Base-by-base conservation (phyloP, 257 asterid species). In the Voacanga thouarsii region DNA sequence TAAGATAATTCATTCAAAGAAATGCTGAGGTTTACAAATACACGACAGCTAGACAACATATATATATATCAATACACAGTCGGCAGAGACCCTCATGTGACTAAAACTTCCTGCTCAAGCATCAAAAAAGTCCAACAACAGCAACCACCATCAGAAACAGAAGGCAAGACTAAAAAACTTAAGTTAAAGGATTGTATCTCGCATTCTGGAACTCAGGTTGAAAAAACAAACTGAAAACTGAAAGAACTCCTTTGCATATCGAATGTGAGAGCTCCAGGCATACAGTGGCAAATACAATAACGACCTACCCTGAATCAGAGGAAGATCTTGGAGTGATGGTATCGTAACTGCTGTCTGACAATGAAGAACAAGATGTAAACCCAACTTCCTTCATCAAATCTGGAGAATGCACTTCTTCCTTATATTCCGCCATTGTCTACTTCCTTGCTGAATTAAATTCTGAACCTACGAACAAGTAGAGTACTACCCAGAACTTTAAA, bases 261-360 rank as follows among this genome's bases (percentile, higher is more conserved):
- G 12, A n/a, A 45, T 66, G 7, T 11, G 15, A 18, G 14, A 21
- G 3, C 14, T 24, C 11, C 18, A 41, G 3, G 12, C 39, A 6
- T 33, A 12, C 37, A 2, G 4, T 1, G 10, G 8, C n/a, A 30
- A 76, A 45, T 26, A 37, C 49, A 76, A 47, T 14, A 66, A 47
- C 21, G 6, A 64, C 75, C 71, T 53, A 90, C 95, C 86, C 67
- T 53, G 90, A 81, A 74, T 83, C 87, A 77, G 83, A 82, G 18
- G 86, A 83, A 75, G 83, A 84, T 77, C 80, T 80, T 3, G 85
- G 86, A n/a, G 91, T 83, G 69, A 77, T 53, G 30, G 75, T 75
- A 41, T 82, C 90, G 30, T 80, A 82, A 83, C 90, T 86, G 74
- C 82, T 75, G 37, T 90, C 88, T 21, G 93, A 89, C 71, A 83